These are phyloP conservation scores for Eucalyptus pumila DNA, from an alignment of 345 rosid species.

Conservation along the genomic window DNA sequence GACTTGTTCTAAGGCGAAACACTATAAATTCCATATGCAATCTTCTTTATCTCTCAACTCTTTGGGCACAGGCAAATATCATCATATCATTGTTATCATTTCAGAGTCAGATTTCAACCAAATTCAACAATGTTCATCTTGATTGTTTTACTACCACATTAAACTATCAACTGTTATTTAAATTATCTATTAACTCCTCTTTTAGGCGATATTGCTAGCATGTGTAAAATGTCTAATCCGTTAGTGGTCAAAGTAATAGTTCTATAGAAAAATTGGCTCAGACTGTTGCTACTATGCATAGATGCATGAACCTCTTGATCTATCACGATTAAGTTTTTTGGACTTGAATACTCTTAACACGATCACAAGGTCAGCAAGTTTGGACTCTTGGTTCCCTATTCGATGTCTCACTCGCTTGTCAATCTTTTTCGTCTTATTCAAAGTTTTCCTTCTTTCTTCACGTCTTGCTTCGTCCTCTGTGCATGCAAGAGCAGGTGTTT, in stretches of 20 bases:
- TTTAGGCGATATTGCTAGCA: not conserved
- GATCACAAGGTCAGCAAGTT: too few species aligned
- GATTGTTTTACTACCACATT: too few species aligned
- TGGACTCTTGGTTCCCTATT: not conserved
- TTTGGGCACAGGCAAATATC: too few species aligned
- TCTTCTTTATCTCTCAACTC: too few species aligned
- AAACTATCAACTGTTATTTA: too few species aligned
- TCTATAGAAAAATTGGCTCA: not conserved
- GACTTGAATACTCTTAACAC: not conserved
- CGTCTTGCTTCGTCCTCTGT: not conserved
- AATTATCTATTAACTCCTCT: too few species aligned
- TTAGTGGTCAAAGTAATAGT: not conserved
- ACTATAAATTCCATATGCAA: too few species aligned
- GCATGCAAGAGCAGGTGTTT: not conserved
- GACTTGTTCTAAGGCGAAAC: too few species aligned
- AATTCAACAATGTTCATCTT: too few species aligned
- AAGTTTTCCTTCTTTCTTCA: not conserved
- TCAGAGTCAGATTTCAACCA: too few species aligned
- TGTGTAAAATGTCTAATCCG: not conserved
- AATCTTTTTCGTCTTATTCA: not conserved
- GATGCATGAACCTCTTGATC: not conserved
- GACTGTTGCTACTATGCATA: not conserved
- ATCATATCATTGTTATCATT: too few species aligned
- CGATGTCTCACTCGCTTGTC: not conserved
- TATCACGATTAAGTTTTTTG: not conserved